Evolutionary conservation across 163 green algal genomes (phyloP), one percentile per base, ranked within the genome.

Genomic region (Scenedesmus sp.): DNA sequence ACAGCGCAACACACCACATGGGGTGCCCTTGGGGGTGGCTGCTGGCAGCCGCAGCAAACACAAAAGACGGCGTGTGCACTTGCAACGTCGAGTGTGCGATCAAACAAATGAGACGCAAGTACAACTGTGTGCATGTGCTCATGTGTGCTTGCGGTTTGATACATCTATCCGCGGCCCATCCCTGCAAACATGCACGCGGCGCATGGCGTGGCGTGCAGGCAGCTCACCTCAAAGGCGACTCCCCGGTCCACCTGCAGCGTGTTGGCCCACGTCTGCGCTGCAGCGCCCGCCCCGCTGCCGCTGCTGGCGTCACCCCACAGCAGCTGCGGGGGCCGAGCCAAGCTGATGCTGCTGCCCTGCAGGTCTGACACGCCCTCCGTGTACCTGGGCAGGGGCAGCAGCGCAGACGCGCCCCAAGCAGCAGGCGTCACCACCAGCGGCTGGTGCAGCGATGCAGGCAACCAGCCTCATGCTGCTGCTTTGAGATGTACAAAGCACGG

Each of bases 171-270:
- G n/a, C n/a, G n/a, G n/a, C n/a, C n/a, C n/a, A n/a, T n/a, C n/a
- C n/a, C n/a, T n/a, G n/a, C n/a, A n/a, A n/a, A n/a, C n/a, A n/a
- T n/a, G n/a, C n/a, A n/a, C n/a, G n/a, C n/a, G n/a, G n/a, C n/a
- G n/a, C n/a, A n/a, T n/a, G n/a, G n/a, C n/a, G 49, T 20, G 12
- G 49, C 15, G 49, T 56, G 12, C 12, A 20, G 12, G 49, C 49
- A 12, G 0, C 94, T 13, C 61, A 94, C 93, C 92, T 95, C 90
- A 68, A 96, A 99, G 86, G 92, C 96, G 37, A 98, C 85, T 10
- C 97, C 97, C 9, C 97, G 87, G 91, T 99, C 97, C 5, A 99
- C 92, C 73, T 51, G 92, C 33, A 99, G 93, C 37, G 95, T 93
- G 76, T 98, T 95, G 24, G 89, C 87, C 65, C 94, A 86, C 20